Percentiles rank a stretch among this genome's conserved stretches.
phyloP scores from a whole-genome alignment of 2,329 filamentous ascomycete genomes.

The Botrytis fragariae region DNA sequence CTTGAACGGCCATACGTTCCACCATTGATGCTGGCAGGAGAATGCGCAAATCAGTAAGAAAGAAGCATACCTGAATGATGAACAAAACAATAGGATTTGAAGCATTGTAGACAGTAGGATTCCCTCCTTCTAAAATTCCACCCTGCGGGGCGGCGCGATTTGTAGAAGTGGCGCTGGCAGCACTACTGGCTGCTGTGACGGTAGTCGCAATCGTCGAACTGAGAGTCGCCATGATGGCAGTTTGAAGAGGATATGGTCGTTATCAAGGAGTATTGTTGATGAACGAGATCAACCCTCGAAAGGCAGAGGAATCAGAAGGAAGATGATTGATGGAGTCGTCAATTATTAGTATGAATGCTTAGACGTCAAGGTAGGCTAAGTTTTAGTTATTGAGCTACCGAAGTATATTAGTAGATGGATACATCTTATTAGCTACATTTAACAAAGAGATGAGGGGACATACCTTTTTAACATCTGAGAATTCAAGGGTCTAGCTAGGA shows the following conservation, averaged over 20 bases:
- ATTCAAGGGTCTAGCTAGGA: slow-evolving; percentile 2
- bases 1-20: neutral
- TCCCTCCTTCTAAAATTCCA: slow-evolving; percentile 61
- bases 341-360: neutral
- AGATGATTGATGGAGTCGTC: neutral
- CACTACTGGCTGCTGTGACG: slow-evolving; percentile 21
- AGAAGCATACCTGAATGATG: slow-evolving; percentile 59
- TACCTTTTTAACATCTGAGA: neutral
- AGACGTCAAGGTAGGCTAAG: neutral
- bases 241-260: neutral
- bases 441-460: slow-evolving; percentile 10
- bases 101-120: slow-evolving; percentile 59
- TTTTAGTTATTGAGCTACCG: neutral
- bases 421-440: neutral
- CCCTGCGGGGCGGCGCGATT: slow-evolving; percentile 47
- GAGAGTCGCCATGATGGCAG: slow-evolving; percentile 10
- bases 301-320: neutral
- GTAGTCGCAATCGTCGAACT: slow-evolving; percentile 5
- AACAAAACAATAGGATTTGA: slow-evolving; percentile 66
- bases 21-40: neutral
- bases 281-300: neutral
- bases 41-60: neutral
- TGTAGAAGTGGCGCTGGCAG: slow-evolving; percentile 24
- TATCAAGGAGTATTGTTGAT: neutral
- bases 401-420: neutral